phyloP scores from a whole-genome alignment of 495 filamentous ascomycete genomes.

The Podospora anserina region DNA sequence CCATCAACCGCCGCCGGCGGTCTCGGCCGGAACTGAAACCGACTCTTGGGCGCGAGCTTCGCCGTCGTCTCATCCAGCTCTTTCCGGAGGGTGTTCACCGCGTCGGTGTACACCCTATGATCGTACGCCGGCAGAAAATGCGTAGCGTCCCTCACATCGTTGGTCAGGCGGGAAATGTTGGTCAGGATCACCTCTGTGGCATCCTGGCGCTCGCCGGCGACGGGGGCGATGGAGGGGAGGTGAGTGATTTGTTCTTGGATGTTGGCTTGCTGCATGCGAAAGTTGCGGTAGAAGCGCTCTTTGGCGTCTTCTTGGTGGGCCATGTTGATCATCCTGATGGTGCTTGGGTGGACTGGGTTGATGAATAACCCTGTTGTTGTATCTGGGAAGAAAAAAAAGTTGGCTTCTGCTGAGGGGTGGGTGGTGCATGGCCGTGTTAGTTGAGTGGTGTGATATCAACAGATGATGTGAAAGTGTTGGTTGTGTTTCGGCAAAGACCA shows the following conservation, averaged over 20 bases:
- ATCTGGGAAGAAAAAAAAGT: neutral
- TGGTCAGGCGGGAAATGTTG: constrained; percentile 43
- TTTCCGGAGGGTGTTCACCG: constrained; percentile 42
- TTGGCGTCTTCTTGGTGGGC: constrained; percentile 43
- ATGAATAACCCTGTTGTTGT: neutral
- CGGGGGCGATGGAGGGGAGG: constrained; percentile 33
- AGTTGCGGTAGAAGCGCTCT: constrained; percentile 75
- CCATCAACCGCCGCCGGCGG: neutral
- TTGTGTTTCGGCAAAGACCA: neutral
- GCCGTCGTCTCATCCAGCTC: constrained; percentile 43
- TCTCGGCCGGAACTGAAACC: constrained; percentile 49
- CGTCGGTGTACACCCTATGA: constrained; percentile 42
- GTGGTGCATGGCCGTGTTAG: neutral
- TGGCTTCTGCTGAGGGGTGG: neutral
- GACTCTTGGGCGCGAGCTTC: constrained; percentile 39
- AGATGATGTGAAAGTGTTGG: neutral
- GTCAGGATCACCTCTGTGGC: constrained; percentile 44
- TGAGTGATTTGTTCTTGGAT: constrained; percentile 43
- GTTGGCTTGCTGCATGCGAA: constrained; percentile 64
- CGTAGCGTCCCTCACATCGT: constrained; percentile 43
- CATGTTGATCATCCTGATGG: neutral
- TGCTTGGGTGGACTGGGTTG: neutral
- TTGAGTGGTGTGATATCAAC: neutral
- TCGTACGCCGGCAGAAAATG: constrained; percentile 47
- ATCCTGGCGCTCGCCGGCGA: constrained; percentile 45